Percentiles rank a stretch among this genome's conserved stretches.
These are phyloP conservation scores for Cicer pinnatifidum DNA, from an alignment of 306 rosid genomes.

Conservation along the genomic window DNA sequence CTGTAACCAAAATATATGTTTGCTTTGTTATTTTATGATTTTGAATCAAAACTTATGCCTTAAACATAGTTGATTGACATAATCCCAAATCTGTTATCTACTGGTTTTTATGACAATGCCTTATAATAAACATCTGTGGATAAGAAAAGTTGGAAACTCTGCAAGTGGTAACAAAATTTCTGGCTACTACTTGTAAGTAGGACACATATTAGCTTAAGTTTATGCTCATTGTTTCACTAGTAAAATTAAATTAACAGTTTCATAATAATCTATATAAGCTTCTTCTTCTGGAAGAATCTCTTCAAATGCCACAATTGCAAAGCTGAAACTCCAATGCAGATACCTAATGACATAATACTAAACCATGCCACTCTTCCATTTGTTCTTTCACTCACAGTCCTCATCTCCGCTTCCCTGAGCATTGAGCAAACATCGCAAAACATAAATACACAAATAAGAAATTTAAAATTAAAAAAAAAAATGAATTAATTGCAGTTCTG, in stretches of 20 bases:
- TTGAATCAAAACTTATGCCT: background rate
- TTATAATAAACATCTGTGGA: constrained; percentile 1
- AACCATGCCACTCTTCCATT: constrained; percentile 81
- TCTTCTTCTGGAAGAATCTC: constrained; percentile 92
- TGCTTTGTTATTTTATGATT: background rate
- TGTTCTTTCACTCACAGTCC: constrained; percentile 79
- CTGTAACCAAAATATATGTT: background rate
- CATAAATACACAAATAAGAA: background rate
- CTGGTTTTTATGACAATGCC: background rate
- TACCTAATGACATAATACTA: constrained; percentile 72
- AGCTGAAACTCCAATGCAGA: constrained; percentile 76
- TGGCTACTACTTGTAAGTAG: constrained; percentile 35
- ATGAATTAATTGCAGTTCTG: too few relatives aligned
- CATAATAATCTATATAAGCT: constrained; percentile 63
- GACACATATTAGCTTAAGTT: constrained; percentile 11
- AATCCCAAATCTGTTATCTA: background rate
- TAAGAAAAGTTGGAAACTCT: constrained; percentile 39
- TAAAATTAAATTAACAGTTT: constrained; percentile 31
- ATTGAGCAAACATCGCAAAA: constrained; percentile 41
- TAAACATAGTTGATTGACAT: background rate
- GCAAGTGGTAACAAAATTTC: constrained; percentile 38
- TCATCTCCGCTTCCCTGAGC: constrained; percentile 87
- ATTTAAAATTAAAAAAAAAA: background rate
- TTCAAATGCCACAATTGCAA: constrained; percentile 84
- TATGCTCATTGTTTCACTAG: constrained; percentile 28